Evolutionary conservation across 192 early-diverging fungal genomes (phyloP), one percentile per base, ranked within the genome.

Genomic region (Podila epigama): DNA sequence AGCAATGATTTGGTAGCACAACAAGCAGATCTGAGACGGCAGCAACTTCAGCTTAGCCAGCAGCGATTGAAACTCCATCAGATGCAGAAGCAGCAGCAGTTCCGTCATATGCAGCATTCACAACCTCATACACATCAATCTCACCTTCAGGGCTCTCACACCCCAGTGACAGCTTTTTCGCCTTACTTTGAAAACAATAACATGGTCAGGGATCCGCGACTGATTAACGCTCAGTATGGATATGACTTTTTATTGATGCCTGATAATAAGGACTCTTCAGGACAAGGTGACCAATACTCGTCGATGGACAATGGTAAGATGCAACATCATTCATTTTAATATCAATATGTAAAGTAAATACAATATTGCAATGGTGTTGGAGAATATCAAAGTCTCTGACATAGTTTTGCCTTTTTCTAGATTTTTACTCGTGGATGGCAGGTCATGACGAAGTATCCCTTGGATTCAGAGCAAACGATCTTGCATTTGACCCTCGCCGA

Each of bases 141-240:
- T 25, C 59, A 54, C 1, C n/a, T 70, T 31, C 51, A 57, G 35
- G 68, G 68, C 16, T 70, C 68, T 5, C 68, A 70, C 27, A 70
- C 68, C 18, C 68, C 68, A 9, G 40, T 70, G 9, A 70, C 68
- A 15, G 42, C 68, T 20, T 51, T 62, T 9, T 70, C 68, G 12
- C 68, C 68, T 6, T 70, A 63, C 28, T 70, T 70, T 70, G 68
- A 70, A 41, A 58, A 48, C 34, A 59, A 70, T 39, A 50, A 54
- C 8, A 62, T 79, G 51, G 29, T 63, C 37, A 75, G 66, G 32
- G 69, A 66, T 25, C 60, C 75, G 2, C 35, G 66, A 11, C 22
- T 60, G n/a, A 37, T 79, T 31, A 77, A 67, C 20, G n/a, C 58
- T 32, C 60, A 70, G n/a, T 68, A 48, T 52, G 72, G 59, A n/a